Evolutionary conservation across 257 asterid genomes (phyloP), one percentile per base, ranked within the genome.

Genomic region (Scutellaria baicalensis): DNA sequence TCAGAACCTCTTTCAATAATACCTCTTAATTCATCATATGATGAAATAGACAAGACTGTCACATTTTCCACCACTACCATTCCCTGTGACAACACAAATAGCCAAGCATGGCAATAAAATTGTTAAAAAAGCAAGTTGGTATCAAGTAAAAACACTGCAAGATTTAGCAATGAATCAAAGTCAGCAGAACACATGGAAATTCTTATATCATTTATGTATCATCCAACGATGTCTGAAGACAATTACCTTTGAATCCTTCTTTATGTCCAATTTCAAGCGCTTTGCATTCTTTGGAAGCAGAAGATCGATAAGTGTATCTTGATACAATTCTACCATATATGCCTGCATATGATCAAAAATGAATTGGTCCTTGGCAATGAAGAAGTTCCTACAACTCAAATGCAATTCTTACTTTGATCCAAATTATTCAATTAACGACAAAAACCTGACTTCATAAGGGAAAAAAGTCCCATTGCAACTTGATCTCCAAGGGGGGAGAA

Each of bases 241-340:
- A 78, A 63, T 68, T 69, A 92, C 99, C 99, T 89, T 94, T 7
- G 97, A 74, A 65, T 94, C 99, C 70, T 92, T 94, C 77, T 94
- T 94, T 5, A 94, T 92, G 67, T 94, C 99, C 81, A 94, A 77
- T 77, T 85, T 89, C 84, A 55, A 64, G 51, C 84, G 96, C 78
- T 83, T 88, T 35, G 83, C 87, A 40, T 83, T 61, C 85, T 89
- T 94, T 10, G 97, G 96, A 56, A 86, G 80, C 52, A 94, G 75
- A 43, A 94, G 96, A 69, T 94, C 99, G 21, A 94, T 78, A 39
- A 94, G 77, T 5, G 91, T 85, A 69, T 94, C 98, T 79, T 94
- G 98, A 81, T 94, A 92, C 76, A 94, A 73, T 68, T 94, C 98
- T 78, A 94, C 96, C 96, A 94, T 89, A 73, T 94, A 94, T 6